Percentiles rank a stretch among this genome's conserved stretches.
phyloP scores from a whole-genome alignment of 73 alveolate species.

The Paramecium pentaurelia region DNA sequence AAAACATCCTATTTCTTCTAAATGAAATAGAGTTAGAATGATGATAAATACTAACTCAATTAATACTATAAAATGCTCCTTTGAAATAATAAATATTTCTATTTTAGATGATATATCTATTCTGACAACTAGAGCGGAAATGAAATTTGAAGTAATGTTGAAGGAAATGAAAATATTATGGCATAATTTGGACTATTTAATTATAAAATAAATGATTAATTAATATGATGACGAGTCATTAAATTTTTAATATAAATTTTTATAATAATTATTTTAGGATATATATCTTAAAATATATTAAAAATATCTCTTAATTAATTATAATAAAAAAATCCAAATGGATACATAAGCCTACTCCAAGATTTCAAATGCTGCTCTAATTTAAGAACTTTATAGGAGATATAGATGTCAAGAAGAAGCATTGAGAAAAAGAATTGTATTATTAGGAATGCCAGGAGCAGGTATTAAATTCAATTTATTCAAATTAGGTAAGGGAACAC shows the following conservation, averaged over 20 bases:
- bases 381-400: constrained; percentile 10
- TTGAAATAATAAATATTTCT: no score
- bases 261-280: constrained; percentile 2
- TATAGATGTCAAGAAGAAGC: constrained; percentile 11
- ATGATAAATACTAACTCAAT: not conserved
- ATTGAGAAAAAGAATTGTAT: not conserved
- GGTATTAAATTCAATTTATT: not conserved
- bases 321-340: not conserved
- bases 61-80: no score
- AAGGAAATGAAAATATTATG: not conserved
- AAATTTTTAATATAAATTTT: not conserved
- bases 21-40: not conserved
- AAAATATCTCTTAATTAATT: not conserved
- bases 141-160: not conserved
- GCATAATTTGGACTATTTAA: not conserved
- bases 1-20: not conserved
- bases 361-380: constrained; percentile 20
- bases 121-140: not conserved
- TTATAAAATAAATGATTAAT: not conserved
- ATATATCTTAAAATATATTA: not conserved
- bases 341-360: constrained; percentile 7
- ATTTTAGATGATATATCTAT: not conserved
- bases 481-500: constrained; percentile 58
- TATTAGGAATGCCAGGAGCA: constrained; percentile 51
- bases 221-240: not conserved